A percentile compares a stretch with the other conserved stretches of the same genome.
Conservation (phyloP, 371 early-diverging fungal genomes). For the Dichotomocladium elegans region DNA sequence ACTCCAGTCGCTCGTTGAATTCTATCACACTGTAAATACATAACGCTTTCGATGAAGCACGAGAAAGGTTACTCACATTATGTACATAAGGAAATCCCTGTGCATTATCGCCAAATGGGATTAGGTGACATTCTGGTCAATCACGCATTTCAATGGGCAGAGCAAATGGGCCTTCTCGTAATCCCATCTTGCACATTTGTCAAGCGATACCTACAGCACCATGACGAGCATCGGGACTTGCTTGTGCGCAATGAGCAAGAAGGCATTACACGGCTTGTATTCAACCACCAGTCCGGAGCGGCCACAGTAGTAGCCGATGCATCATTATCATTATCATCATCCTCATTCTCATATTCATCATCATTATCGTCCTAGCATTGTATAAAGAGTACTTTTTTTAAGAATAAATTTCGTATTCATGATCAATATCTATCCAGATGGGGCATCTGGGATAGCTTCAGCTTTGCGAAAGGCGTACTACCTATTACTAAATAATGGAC, state of each 20-base stretch:
- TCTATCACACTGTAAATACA: conserved; percentile 24
- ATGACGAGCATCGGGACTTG: conserved; percentile 5
- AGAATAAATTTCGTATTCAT: too few relatives aligned
- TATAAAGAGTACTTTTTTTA: too few relatives aligned
- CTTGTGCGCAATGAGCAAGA: conserved; percentile 18
- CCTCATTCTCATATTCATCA: too few relatives aligned
- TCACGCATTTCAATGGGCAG: conserved; percentile 19
- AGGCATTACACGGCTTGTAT: too few relatives aligned
- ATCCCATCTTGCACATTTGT: conserved; percentile 22
- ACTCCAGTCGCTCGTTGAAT: conserved; percentile 15
- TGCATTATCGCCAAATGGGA: conserved; percentile 16
- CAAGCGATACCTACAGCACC: conserved; percentile 12
- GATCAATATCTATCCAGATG: too few relatives aligned
- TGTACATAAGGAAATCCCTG: conserved; percentile 16
- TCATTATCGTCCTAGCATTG: too few relatives aligned
- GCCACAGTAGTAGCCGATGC: too few relatives aligned
- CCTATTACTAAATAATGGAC: too few relatives aligned
- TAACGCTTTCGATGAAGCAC: not conserved
- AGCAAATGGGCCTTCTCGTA: conserved; percentile 3
- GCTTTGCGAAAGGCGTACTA: too few relatives aligned
- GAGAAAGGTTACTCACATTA: not conserved
- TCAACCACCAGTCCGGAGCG: too few relatives aligned
- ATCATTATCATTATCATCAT: too few relatives aligned
- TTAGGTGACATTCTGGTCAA: conserved; percentile 16
- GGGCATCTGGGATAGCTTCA: too few relatives aligned